These are phyloP conservation scores for Linum tenue DNA, from an alignment of 345 rosid genomes.

Conservation along the genomic window DNA sequence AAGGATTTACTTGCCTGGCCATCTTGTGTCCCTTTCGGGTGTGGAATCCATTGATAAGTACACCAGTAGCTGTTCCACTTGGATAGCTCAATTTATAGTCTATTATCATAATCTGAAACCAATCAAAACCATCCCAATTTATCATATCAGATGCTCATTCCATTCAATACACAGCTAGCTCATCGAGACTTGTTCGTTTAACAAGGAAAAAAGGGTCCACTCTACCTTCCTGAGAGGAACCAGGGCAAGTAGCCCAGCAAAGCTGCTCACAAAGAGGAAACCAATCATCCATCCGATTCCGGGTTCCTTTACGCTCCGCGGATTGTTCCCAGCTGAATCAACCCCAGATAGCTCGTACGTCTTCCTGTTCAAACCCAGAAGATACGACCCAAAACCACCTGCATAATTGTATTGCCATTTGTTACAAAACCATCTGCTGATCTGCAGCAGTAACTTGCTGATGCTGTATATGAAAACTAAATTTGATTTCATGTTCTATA, in stretches of 20 bases:
- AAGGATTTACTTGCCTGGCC: constrained; percentile 46
- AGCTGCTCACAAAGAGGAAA: constrained; percentile 62
- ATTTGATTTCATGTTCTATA: not conserved
- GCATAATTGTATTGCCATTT: not conserved
- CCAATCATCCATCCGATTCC: constrained; percentile 84
- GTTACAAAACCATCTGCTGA: not conserved
- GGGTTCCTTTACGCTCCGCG: constrained; percentile 67
- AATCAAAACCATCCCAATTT: constrained; percentile 8
- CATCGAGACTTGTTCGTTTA: not conserved
- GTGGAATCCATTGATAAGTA: constrained; percentile 86
- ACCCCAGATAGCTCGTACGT: constrained; percentile 64
- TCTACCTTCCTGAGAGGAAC: constrained; percentile 82
- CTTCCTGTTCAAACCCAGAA: constrained; percentile 62
- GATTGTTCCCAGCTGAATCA: constrained; percentile 54
- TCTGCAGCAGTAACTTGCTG: not conserved
- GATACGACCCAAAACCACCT: constrained; percentile 98
- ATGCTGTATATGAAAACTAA: not conserved
- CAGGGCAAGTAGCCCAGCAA: constrained; percentile 73
- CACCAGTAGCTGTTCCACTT: constrained; percentile 90
- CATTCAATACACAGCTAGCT: not conserved
- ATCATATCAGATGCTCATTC: not conserved
- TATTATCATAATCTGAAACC: constrained; percentile 68
- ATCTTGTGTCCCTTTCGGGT: constrained; percentile 57
- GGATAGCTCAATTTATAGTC: constrained; percentile 78
- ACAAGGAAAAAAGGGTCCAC: not conserved